These are phyloP conservation scores for Amniculicola lignicola DNA, from an alignment of 495 filamentous ascomycete species.

Conservation along the genomic window DNA sequence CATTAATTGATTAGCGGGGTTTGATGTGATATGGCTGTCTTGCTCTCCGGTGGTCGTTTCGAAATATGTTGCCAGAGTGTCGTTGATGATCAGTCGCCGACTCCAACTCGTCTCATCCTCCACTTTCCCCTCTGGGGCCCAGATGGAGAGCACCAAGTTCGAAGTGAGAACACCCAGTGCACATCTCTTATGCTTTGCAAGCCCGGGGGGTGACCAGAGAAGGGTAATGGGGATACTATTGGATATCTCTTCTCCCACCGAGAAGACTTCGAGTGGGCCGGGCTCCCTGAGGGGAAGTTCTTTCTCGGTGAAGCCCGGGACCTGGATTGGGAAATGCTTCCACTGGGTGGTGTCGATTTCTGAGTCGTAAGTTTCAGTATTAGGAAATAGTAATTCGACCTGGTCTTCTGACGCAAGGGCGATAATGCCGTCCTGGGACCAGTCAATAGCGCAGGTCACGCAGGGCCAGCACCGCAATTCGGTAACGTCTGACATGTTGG, in stretches of 20 bases:
- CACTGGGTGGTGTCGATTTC: conserved; percentile 25
- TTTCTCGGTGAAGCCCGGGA: conserved; percentile 52
- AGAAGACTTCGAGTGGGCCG: conserved; percentile 50
- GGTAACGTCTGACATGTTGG: conserved; percentile 29
- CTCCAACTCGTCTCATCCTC: conserved; percentile 35
- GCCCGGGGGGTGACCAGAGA: conserved; percentile 60
- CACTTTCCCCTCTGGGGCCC: conserved; percentile 24
- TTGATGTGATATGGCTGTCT: neutral
- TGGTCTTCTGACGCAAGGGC: conserved; percentile 58
- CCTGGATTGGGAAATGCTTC: conserved; percentile 41
- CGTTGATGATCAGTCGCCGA: conserved; percentile 40
- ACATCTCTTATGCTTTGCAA: conserved; percentile 56
- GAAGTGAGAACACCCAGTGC: conserved; percentile 60
- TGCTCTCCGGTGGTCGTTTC: neutral
- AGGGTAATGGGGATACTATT: conserved; percentile 50
- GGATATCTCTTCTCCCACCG: conserved; percentile 63
- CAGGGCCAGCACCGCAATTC: conserved; percentile 44
- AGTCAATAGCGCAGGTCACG: conserved; percentile 51
- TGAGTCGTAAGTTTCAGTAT: conserved; percentile 11
- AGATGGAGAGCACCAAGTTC: conserved; percentile 46
- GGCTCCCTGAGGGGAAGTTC: conserved; percentile 53
- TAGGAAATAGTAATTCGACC: conserved; percentile 47
- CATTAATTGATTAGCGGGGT: conserved; percentile 3
- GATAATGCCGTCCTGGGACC: conserved; percentile 62
- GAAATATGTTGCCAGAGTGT: conserved; percentile 28